phyloP scores from a whole-genome alignment of 2,329 filamentous ascomycete genomes.

The Ophiostoma tasmaniense region DNA sequence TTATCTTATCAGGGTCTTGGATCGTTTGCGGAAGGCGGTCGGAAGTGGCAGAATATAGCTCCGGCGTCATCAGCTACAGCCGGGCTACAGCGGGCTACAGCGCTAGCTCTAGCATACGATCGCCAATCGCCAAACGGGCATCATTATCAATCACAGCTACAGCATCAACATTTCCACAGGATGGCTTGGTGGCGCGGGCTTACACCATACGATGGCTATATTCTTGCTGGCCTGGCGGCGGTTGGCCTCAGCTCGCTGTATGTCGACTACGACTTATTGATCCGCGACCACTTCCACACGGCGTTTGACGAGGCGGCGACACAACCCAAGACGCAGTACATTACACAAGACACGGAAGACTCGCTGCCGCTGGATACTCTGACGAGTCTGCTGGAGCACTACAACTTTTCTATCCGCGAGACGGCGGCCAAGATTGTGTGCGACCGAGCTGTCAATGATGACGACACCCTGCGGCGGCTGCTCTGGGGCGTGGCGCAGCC shows the following conservation, averaged over 20 bases:
- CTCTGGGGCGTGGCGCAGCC: constrained; percentile 50
- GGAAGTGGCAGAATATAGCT: constrained; percentile 22
- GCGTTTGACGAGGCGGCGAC: constrained; percentile 57
- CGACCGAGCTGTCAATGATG: constrained; percentile 52
- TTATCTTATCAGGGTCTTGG: constrained; percentile 27
- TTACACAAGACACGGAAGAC: constrained; percentile 68
- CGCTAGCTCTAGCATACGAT: neutral
- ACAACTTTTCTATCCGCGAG: constrained; percentile 64
- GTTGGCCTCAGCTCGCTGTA: constrained; percentile 52
- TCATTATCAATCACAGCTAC: neutral
- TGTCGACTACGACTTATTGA: constrained; percentile 47
- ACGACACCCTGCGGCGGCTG: constrained; percentile 39
- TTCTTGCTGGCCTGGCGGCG: constrained; percentile 44
- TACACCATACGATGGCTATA: constrained; percentile 36
- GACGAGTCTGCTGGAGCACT: constrained; percentile 58
- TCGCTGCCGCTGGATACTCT: constrained; percentile 58
- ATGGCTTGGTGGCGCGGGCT: constrained; percentile 2
- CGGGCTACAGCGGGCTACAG: neutral
- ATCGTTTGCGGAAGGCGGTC: constrained; percentile 22
- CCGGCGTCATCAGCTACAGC: neutral
- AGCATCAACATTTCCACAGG: neutral
- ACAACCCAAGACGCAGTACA: constrained; percentile 58
- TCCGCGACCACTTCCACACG: constrained; percentile 35
- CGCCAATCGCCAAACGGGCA: neutral
- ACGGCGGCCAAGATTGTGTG: constrained; percentile 54